Conservation (phyloP, 2,329 filamentous ascomycete species). For the Davidsoniella eucalypti region DNA sequence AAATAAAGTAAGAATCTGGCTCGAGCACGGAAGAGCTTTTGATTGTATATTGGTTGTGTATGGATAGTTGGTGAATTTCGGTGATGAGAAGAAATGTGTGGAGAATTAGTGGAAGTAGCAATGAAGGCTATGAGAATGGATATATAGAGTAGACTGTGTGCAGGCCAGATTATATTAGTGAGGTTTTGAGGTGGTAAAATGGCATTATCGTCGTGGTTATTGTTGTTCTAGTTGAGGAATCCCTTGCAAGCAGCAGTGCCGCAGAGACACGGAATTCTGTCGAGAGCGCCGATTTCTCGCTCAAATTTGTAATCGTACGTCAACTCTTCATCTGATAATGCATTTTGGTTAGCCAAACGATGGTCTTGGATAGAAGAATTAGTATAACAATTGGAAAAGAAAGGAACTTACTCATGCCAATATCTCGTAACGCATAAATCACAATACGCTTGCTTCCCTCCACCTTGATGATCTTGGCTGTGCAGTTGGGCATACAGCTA, state of each 20-base stretch:
- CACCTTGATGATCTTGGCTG: conserved; percentile 97
- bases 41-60: no score
- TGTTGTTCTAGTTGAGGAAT: conserved; percentile 66
- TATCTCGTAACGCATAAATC: conserved; percentile 93
- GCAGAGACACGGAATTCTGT: conserved; percentile 93
- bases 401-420: conserved; percentile 64
- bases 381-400: neutral
- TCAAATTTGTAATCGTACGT: conserved; percentile 99
- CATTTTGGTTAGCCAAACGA: conserved; percentile 14
- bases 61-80: no score
- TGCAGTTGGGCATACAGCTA: conserved; percentile 95
- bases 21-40: no score
- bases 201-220: no score
- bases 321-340: conserved; percentile 71
- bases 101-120: no score
- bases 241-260: conserved; percentile 94
- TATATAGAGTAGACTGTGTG: no score
- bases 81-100: no score
- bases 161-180: no score
- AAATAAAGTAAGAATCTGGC: no score
- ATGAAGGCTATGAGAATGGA: no score
- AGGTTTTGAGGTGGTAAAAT: no score
- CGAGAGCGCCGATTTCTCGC: conserved; percentile 82
- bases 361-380: neutral
- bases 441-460: conserved; percentile 97